A percentile compares a stretch with the other conserved stretches of the same genome.
Conservation (phyloP, 176 grass and related monocot species). For the Poa pratensis region DNA sequence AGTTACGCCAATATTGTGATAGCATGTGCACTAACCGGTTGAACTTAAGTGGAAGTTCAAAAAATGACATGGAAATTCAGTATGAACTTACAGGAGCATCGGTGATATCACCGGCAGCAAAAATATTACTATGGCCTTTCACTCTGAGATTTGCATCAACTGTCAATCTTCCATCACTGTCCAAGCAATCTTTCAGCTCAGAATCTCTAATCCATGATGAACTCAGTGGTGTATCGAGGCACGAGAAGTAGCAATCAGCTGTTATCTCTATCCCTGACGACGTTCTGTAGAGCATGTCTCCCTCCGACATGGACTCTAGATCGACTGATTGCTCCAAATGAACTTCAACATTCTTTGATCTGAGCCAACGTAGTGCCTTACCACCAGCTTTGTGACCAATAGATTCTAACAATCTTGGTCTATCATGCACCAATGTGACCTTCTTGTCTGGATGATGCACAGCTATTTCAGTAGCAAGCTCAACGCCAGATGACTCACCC, state of each 20-base stretch:
- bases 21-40: background rate
- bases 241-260: constrained; percentile 57
- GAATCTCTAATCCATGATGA: constrained; percentile 45
- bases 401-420: constrained; percentile 49
- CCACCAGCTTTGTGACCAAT: constrained; percentile 40
- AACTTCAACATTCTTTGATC: constrained; percentile 50
- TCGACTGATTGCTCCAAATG: constrained; percentile 54
- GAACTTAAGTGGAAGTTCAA: background rate
- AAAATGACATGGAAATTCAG: background rate
- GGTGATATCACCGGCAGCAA: constrained; percentile 59
- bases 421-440: constrained; percentile 48
- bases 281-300: constrained; percentile 26
- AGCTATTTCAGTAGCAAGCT: constrained; percentile 52
- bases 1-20: background rate
- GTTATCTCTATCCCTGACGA: constrained; percentile 38
- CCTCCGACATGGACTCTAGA: constrained; percentile 39
- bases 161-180: constrained; percentile 44
- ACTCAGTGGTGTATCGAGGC: constrained; percentile 44
- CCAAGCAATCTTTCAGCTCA: constrained; percentile 39
- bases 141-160: constrained; percentile 55
- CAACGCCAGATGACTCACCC: constrained; percentile 48
- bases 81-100: constrained; percentile 43
- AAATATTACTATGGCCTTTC: constrained; percentile 47
- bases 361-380: constrained; percentile 43
- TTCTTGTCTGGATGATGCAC: constrained; percentile 53